Evolutionary conservation across 1,284 basidiomycete species (phyloP).

Genomic region (Ustilago tritici): DNA sequence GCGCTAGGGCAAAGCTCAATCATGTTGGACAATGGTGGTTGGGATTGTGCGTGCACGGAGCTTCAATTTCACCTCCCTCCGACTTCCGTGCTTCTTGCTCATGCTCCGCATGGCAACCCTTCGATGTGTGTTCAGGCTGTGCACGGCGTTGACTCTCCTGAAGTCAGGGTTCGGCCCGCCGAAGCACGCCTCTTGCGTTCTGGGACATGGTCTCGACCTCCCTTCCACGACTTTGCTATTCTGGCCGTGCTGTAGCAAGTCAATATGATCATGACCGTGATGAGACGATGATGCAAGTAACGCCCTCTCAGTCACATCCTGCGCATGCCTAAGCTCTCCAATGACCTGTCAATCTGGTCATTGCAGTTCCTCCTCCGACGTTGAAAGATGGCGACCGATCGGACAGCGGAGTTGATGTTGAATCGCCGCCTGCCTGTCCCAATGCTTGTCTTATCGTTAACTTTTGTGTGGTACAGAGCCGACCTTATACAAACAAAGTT

Average conservation of each 20-base stretch:
- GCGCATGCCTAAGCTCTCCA: not conserved
- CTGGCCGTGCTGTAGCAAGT: not conserved
- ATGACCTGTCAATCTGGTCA: slow-evolving; percentile 2
- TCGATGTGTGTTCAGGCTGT: not conserved
- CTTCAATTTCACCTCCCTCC: too few species aligned
- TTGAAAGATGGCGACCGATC: not conserved
- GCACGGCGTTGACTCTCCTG: not conserved
- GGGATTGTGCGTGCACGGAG: too few species aligned
- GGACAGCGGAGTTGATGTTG: slow-evolving; percentile 13
- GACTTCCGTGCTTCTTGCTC: too few species aligned
- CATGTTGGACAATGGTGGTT: too few species aligned
- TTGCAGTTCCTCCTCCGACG: not conserved
- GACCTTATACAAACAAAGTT: not conserved
- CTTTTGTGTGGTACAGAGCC: not conserved
- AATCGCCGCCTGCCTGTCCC: slow-evolving; percentile 7
- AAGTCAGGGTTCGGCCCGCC: not conserved
- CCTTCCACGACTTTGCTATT: not conserved
- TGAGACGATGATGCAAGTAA: not conserved
- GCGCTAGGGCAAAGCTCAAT: slow-evolving; percentile 4
- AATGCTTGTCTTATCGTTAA: slow-evolving; percentile 6
- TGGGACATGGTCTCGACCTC: slow-evolving; percentile 13
- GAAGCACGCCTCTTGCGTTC: not conserved
- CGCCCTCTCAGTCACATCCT: not conserved
- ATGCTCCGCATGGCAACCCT: not conserved
- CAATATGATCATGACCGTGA: not conserved